A percentile compares a stretch with the other conserved stretches of the same genome.
These are phyloP conservation scores for Podila minutissima DNA, from an alignment of 192 early-diverging fungal species.

Conservation along the genomic window DNA sequence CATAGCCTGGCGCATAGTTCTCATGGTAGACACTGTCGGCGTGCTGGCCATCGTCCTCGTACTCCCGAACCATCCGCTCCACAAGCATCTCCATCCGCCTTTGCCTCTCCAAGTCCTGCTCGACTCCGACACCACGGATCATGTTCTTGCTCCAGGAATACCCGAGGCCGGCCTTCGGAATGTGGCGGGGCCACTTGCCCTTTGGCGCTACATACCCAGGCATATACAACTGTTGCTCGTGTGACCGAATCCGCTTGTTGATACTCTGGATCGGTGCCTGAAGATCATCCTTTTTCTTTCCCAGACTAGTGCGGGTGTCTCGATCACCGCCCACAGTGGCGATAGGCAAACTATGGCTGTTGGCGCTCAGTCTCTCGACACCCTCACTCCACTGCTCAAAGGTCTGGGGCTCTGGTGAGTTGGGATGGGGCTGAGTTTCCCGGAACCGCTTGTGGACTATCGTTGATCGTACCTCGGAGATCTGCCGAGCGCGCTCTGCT, in stretches of 20 bases:
- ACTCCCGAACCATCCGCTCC: too few species aligned
- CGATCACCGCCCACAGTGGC: not conserved
- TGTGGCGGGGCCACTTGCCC: too few species aligned
- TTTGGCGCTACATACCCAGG: too few species aligned
- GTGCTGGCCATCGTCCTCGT: not conserved
- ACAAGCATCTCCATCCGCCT: too few species aligned
- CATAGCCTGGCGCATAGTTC: constrained; percentile 41
- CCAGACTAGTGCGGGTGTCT: not conserved
- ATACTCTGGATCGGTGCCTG: constrained; percentile 12
- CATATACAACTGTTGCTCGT: constrained; percentile 22
- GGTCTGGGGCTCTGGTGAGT: not conserved
- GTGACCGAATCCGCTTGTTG: constrained; percentile 13
- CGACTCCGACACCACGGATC: too few species aligned
- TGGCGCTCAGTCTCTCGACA: constrained; percentile 10
- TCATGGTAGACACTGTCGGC: not conserved
- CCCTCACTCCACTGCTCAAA: constrained; percentile 19
- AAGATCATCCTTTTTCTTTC: not conserved
- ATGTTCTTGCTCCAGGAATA: too few species aligned
- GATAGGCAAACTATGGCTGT: constrained; percentile 14
- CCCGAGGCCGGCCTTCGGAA: too few species aligned
- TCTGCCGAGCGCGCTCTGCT: not conserved
- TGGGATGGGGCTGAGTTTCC: constrained; percentile 4
- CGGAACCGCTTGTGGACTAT: not conserved
- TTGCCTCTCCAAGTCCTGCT: too few species aligned
- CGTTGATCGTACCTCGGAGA: not conserved